Base-by-base conservation (phyloP, 208 protist genomes). In the Crithidia brevicula region DNA sequence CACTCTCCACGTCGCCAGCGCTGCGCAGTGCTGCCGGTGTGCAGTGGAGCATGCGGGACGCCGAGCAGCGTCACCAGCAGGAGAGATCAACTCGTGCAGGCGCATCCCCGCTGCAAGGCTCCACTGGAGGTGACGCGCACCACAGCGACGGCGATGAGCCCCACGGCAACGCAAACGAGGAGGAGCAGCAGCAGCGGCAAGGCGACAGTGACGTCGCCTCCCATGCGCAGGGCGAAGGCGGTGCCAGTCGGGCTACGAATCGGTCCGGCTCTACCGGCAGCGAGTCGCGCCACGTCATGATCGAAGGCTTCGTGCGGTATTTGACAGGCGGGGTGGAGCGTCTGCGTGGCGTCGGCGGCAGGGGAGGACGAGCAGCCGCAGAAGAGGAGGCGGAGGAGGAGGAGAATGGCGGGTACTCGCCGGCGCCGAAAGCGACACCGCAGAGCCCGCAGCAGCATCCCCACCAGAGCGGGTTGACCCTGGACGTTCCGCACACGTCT, bases 401-500 rank as follows among this genome's bases (percentile, higher is more conserved):
- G 18, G 28, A 25, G 22, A 36, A 36, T 40, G 18, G 40, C 34
- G 45, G 27, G 0, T 25, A 30, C 27, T 68, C 57, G 9, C 58
- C 65, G 11, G 49, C 58, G 23, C 28, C 46, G 6, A 67, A 68
- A 43, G 18, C 65, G 3, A 22, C 60, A 2, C 42, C 56, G 34
- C 51, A 58, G 6, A 0, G 22, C 28, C 1, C 49, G 1, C 25
- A 33, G 8, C 61, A 67, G 3, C 51, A 22, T 2, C 66, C 59
- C 7, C 36, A 63, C 13, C 65, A 61, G n/a, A 71, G 72, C 31
- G 81, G 78, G 6, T 47, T 91, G 7, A 80, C 71, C 20, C 67
- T 91, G 3, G 85, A 91, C 34, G 74, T 91, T 8, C 81, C 85
- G 10, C 81, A 91, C 67, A 81, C 80, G 3, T 81, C 67, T 4